phyloP scores from a whole-genome alignment of 805 yeast genomes.

The Kodamaea leandrae region DNA sequence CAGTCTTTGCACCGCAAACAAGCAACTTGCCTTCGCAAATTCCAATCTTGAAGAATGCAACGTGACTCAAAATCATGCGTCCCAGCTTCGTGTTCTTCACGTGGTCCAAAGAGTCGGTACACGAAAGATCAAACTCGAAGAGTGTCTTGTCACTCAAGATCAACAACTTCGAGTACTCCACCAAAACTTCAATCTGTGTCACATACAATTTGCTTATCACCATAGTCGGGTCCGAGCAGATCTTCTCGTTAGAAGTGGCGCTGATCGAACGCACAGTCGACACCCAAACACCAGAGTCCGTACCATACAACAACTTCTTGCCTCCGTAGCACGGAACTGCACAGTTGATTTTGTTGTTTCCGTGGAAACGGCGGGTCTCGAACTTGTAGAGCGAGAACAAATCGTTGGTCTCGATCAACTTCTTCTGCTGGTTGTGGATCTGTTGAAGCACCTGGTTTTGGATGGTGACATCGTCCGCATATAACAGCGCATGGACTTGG shows the following conservation, averaged over 20 bases:
- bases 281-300: slow-evolving; percentile 86
- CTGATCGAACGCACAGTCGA: slow-evolving; percentile 64
- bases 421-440: slow-evolving; percentile 74
- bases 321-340: slow-evolving; percentile 95
- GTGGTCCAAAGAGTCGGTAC: slow-evolving; percentile 48
- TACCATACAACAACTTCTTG: slow-evolving; percentile 82
- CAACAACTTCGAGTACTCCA: slow-evolving; percentile 81
- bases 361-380: slow-evolving; percentile 72
- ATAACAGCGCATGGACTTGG: slow-evolving; percentile 53
- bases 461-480: slow-evolving; percentile 53
- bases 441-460: slow-evolving; percentile 81
- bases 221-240: slow-evolving; percentile 70
- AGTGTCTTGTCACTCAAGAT: slow-evolving; percentile 80
- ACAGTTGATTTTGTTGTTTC: slow-evolving; percentile 77
- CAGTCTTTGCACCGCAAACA: slow-evolving; percentile 83
- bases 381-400: slow-evolving; percentile 76
- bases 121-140: slow-evolving; percentile 66
- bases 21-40: slow-evolving; percentile 85
- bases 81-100: slow-evolving; percentile 58
- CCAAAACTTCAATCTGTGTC: slow-evolving; percentile 86
- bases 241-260: slow-evolving; percentile 46
- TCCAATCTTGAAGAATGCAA: slow-evolving; percentile 87
- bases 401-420: slow-evolving; percentile 67
- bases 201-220: slow-evolving; percentile 74
- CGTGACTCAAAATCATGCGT: slow-evolving; percentile 82